These are phyloP conservation scores for Ogataea haglerorum DNA, from an alignment of 805 yeast genomes.

Conservation along the genomic window DNA sequence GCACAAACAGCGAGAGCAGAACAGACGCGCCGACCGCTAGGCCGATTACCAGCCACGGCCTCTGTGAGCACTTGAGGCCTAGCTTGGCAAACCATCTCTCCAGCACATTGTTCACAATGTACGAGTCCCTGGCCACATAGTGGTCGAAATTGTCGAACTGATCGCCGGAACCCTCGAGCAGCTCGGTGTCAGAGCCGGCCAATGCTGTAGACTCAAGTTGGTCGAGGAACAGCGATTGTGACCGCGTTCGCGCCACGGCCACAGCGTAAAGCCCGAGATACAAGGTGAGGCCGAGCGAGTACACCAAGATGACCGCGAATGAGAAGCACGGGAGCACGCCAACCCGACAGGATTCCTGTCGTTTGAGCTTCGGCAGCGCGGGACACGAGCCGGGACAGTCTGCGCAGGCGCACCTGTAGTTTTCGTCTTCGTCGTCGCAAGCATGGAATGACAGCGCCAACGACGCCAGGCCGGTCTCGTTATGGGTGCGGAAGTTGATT, in stretches of 20 bases:
- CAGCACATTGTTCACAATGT: conserved; percentile 45
- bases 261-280: conserved; percentile 10
- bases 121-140: conserved; percentile 34
- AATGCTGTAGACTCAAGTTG: conserved; percentile 15
- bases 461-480: conserved; percentile 28
- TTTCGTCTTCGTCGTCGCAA: conserved; percentile 58
- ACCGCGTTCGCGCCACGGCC: conserved; percentile 4
- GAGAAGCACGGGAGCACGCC: conserved; percentile 73
- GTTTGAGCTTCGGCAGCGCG: conserved; percentile 44
- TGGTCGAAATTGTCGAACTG: conserved; percentile 20
- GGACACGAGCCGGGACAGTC: conserved; percentile 89
- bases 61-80: conserved; percentile 58
- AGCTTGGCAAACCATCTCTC: conserved; percentile 46
- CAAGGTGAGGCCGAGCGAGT: conserved; percentile 29
- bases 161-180: conserved; percentile 17
- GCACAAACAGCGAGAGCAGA: conserved; percentile 50
- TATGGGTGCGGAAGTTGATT: conserved; percentile 63
- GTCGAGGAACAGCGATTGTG: conserved; percentile 14
- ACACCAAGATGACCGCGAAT: conserved; percentile 52
- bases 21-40: conserved; percentile 40
- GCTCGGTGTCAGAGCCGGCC: conserved; percentile 7
- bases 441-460: conserved; percentile 27
- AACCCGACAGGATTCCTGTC: conserved; percentile 47
- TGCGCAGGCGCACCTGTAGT: conserved; percentile 80
- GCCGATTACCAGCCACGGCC: conserved; percentile 53